These are phyloP conservation scores for Amoebophrya sp. DNA, from an alignment of 169 alveolate species.

Conservation along the genomic window DNA sequence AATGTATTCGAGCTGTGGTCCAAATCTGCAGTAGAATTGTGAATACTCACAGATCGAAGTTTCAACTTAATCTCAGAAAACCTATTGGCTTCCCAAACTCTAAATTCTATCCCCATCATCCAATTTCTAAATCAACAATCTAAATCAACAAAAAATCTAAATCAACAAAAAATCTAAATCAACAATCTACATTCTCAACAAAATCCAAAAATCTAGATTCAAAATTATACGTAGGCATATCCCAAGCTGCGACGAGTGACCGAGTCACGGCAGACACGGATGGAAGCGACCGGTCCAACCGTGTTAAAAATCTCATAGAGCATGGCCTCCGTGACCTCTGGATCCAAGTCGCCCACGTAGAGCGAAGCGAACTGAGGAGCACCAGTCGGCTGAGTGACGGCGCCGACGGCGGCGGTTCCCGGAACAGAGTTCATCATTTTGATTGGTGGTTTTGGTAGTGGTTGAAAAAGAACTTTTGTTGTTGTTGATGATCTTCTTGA, in stretches of 20 bases:
- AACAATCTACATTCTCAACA: background rate
- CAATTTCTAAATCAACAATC: background rate
- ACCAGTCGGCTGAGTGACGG: background rate
- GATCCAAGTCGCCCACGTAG: constrained; percentile 82
- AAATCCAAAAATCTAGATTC: background rate
- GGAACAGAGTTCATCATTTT: too few relatives aligned
- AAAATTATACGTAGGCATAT: background rate
- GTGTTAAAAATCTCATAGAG: constrained; percentile 76
- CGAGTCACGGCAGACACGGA: constrained; percentile 87
- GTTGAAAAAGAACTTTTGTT: too few relatives aligned
- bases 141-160: background rate
- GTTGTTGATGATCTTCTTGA: too few relatives aligned
- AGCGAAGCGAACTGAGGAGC: constrained; percentile 68
- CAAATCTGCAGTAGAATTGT: background rate
- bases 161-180: background rate
- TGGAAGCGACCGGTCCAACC: constrained; percentile 86
- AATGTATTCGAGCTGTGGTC: background rate
- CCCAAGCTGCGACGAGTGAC: constrained; percentile 64
- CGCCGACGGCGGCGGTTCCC: background rate
- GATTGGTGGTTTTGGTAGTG: too few relatives aligned
- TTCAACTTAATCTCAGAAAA: too few relatives aligned
- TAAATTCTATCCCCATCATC: too few relatives aligned
- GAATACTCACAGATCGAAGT: too few relatives aligned
- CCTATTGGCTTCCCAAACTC: too few relatives aligned
- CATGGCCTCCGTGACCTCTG: constrained; percentile 87